Percentiles rank a stretch among this genome's conserved stretches.
Conservation (phyloP, 2,329 filamentous ascomycete genomes). For the Hysterium pulicare region DNA sequence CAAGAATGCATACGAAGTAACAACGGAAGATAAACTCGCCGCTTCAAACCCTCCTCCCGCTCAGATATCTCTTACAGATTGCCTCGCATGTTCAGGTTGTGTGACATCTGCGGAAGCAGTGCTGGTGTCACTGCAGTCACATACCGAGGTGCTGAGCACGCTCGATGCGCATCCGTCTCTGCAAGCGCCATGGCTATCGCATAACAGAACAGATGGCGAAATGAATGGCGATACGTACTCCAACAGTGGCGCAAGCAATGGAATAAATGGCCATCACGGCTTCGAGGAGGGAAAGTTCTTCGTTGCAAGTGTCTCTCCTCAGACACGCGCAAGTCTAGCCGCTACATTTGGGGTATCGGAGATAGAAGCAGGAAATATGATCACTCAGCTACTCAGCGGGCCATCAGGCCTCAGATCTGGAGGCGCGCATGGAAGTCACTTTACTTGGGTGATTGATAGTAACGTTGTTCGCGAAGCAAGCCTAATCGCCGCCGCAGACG, state of each 20-base stretch:
- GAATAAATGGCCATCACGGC: constrained; percentile 7
- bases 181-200: constrained; percentile 26
- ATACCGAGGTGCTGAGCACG: constrained; percentile 81
- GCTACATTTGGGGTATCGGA: constrained; percentile 76
- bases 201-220: constrained; percentile 11
- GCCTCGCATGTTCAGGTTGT: constrained; percentile 93
- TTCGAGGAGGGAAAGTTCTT: constrained; percentile 66
- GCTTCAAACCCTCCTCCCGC: constrained; percentile 63
- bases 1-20: constrained; percentile 74
- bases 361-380: constrained; percentile 73
- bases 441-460: constrained; percentile 88
- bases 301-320: constrained; percentile 88
- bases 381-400: constrained; percentile 74
- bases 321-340: constrained; percentile 83
- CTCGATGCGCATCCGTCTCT: constrained; percentile 63
- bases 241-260: constrained; percentile 7
- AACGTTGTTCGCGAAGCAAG: constrained; percentile 78
- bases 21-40: constrained; percentile 76
- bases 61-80: constrained; percentile 94
- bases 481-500: constrained; percentile 60
- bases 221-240: constrained; percentile 19
- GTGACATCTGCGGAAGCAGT: constrained; percentile 97
- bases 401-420: constrained; percentile 65
- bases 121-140: constrained; percentile 91
- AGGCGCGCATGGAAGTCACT: constrained; percentile 70